These are phyloP conservation scores for Fusarium pseudograminearum DNA, from an alignment of 2,329 filamentous ascomycete species.

Conservation along the genomic window DNA sequence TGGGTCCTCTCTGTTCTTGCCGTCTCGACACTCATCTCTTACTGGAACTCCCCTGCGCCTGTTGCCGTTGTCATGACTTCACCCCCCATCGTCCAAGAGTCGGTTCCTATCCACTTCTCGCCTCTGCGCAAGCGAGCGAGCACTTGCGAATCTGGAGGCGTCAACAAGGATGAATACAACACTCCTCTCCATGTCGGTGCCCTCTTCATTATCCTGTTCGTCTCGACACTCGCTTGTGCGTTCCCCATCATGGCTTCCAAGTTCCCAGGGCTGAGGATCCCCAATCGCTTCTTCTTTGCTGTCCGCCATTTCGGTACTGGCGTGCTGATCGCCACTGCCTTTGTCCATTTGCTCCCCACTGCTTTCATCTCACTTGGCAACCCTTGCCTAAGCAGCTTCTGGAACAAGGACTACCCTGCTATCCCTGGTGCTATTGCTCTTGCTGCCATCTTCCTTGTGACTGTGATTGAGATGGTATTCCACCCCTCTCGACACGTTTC, in stretches of 20 bases:
- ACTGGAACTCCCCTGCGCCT: slow-evolving; percentile 31
- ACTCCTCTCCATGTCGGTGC: slow-evolving; percentile 69
- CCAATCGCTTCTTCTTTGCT: slow-evolving; percentile 66
- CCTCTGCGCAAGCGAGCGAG: slow-evolving; percentile 44
- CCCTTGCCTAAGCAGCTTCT: slow-evolving; percentile 78
- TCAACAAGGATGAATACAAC: slow-evolving; percentile 61
- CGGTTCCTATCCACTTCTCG: slow-evolving; percentile 25
- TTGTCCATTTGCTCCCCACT: slow-evolving; percentile 78
- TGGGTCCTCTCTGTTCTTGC: slow-evolving; percentile 59
- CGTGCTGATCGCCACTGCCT: slow-evolving; percentile 80
- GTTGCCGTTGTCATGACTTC: slow-evolving; percentile 1
- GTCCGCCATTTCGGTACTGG: slow-evolving; percentile 81
- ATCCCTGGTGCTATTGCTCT: slow-evolving; percentile 86
- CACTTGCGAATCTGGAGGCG: slow-evolving; percentile 49
- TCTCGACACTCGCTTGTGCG: slow-evolving; percentile 62
- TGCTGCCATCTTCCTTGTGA: slow-evolving; percentile 81
- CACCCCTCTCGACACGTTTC: slow-evolving; percentile 56
- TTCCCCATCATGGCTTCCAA: slow-evolving; percentile 67
- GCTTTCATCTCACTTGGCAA: slow-evolving; percentile 73
- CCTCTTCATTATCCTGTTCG: slow-evolving; percentile 62
- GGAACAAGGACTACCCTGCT: slow-evolving; percentile 79
- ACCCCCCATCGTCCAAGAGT: slow-evolving; percentile 18
- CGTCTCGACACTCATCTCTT: slow-evolving; percentile 51
- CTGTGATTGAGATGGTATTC: slow-evolving; percentile 81
- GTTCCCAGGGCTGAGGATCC: slow-evolving; percentile 66